phyloP scores from a whole-genome alignment of 2,329 filamentous ascomycete genomes.

The Stromatinia cepivora region DNA sequence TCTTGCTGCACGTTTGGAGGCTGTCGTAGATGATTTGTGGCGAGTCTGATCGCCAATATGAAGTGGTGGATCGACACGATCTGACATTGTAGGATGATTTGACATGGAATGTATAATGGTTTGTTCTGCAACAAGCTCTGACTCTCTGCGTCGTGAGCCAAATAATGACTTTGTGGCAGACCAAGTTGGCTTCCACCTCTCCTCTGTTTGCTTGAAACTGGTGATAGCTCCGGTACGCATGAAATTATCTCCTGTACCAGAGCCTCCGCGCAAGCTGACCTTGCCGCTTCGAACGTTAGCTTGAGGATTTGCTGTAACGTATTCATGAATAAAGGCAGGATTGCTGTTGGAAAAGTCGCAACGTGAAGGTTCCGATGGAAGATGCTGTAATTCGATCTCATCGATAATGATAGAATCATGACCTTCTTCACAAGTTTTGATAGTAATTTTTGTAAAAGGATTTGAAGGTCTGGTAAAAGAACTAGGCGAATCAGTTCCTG shows the following conservation, averaged over 20 bases:
- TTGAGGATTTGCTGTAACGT: not conserved
- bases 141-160: not conserved
- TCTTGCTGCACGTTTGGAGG: not conserved
- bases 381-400: conserved; percentile 9
- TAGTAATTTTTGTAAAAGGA: conserved; percentile 6
- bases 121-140: not conserved
- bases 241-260: not conserved
- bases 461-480: not conserved
- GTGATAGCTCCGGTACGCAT: conserved; percentile 12
- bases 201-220: conserved; percentile 18
- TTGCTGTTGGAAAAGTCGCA: not conserved
- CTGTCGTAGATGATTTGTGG: not conserved
- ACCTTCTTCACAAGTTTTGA: conserved; percentile 16
- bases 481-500: not conserved
- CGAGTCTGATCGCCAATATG: not conserved
- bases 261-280: conserved; percentile 13
- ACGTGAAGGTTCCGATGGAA: not conserved
- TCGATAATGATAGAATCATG: conserved; percentile 12
- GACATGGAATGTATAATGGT: not conserved
- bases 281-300: not conserved
- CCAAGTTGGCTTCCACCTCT: conserved; percentile 16
- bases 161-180: conserved; percentile 14
- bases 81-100: not conserved
- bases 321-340: not conserved
- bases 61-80: not conserved